phyloP scores from a whole-genome alignment of 208 protist genomes.

The Trypanosoma mega region DNA sequence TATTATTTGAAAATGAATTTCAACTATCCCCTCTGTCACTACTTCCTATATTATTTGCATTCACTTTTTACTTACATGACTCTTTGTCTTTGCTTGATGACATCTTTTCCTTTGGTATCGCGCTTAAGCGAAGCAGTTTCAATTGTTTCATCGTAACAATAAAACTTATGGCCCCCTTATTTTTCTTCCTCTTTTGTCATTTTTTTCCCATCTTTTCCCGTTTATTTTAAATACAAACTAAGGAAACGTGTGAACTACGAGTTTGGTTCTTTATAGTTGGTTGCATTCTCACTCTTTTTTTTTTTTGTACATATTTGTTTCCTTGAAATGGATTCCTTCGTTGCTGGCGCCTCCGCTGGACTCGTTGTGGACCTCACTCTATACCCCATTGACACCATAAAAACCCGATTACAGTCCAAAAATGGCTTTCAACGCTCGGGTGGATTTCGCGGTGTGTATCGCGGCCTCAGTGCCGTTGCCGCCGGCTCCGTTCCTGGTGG shows the following conservation, averaged over 20 bases:
- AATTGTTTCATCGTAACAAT: no score
- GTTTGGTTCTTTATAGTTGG: slow-evolving; percentile 8
- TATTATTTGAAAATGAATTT: no score
- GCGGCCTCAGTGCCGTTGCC: slow-evolving; percentile 78
- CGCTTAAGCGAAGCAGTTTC: no score
- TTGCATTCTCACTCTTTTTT: slow-evolving; percentile 13
- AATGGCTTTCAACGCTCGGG: slow-evolving; percentile 76
- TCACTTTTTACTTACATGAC: no score
- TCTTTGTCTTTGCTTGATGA: no score
- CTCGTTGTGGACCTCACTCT: slow-evolving; percentile 87
- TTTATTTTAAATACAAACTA: background rate
- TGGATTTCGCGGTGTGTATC: slow-evolving; percentile 85
- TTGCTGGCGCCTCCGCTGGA: slow-evolving; percentile 84
- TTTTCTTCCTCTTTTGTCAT: no score
- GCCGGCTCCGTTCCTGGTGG: slow-evolving; percentile 89
- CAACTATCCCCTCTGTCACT: no score
- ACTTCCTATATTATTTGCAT: no score
- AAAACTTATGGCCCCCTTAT: no score
- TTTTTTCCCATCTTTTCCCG: background rate
- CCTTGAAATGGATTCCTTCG: slow-evolving; percentile 64
- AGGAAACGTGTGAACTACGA: no score
- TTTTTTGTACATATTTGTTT: slow-evolving; percentile 14
- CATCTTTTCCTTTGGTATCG: no score
- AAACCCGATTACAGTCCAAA: slow-evolving; percentile 88
- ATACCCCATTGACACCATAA: slow-evolving; percentile 93